These are phyloP conservation scores for Metschnikowia reukaufii DNA, from an alignment of 805 yeast species.

Conservation along the genomic window DNA sequence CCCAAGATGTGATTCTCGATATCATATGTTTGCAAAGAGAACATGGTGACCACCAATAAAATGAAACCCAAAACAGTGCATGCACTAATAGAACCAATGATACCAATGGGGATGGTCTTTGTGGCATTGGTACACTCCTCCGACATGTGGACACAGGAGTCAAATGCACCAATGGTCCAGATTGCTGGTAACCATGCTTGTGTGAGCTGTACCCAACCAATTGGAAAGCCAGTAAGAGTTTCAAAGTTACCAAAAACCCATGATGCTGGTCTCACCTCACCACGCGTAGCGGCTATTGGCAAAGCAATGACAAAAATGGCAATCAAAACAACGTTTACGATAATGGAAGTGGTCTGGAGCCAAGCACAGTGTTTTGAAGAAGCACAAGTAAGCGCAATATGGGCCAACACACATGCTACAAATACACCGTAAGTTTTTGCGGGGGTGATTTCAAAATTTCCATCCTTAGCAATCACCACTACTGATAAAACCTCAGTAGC, in stretches of 20 bases:
- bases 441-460: conserved; percentile 52
- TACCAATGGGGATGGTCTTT: conserved; percentile 64
- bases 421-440: conserved; percentile 64
- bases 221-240: conserved; percentile 55
- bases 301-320: conserved; percentile 59
- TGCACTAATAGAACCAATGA: conserved; percentile 54
- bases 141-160: conserved; percentile 69
- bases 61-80: conserved; percentile 62
- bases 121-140: conserved; percentile 69
- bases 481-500: conserved; percentile 59
- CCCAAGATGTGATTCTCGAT: conserved; percentile 21
- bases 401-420: conserved; percentile 57
- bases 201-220: conserved; percentile 52
- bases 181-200: conserved; percentile 61
- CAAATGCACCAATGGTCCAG: conserved; percentile 77
- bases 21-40: conserved; percentile 52
- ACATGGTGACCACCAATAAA: conserved; percentile 52
- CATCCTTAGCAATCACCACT: conserved; percentile 54
- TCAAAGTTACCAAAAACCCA: conserved; percentile 56
- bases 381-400: conserved; percentile 52
- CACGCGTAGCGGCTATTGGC: conserved; percentile 53
- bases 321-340: conserved; percentile 53
- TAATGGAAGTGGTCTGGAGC: conserved; percentile 59
- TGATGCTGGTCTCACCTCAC: conserved; percentile 46
- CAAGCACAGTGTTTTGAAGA: conserved; percentile 58